These are phyloP conservation scores for Salix brachista DNA, from an alignment of 345 rosid genomes.

Conservation along the genomic window DNA sequence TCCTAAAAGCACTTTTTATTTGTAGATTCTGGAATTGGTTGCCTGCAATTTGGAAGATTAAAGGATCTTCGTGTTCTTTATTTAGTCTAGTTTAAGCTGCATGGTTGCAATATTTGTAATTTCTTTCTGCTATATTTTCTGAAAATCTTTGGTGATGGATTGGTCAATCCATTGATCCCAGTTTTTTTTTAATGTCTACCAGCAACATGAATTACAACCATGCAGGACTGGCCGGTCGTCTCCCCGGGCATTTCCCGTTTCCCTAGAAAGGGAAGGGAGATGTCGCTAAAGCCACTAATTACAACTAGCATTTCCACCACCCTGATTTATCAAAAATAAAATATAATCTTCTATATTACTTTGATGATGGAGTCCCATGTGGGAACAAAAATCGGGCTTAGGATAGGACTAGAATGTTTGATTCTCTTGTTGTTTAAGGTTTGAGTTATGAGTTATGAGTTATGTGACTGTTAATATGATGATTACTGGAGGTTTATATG, in stretches of 20 bases:
- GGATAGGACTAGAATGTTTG: too few species aligned
- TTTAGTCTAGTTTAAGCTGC: neutral
- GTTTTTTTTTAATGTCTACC: neutral
- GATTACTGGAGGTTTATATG: too few species aligned
- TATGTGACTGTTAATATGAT: too few species aligned
- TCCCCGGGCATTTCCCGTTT: too few species aligned
- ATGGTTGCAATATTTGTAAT: neutral
- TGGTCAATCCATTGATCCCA: neutral
- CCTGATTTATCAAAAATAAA: neutral
- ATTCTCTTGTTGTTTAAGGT: too few species aligned
- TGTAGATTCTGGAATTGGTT: conserved; percentile 5
- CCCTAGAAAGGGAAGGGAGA: too few species aligned
- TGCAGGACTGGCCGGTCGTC: too few species aligned
- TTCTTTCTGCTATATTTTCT: neutral
- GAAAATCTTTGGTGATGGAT: neutral
- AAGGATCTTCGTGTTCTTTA: neutral
- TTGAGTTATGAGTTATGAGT: too few species aligned
- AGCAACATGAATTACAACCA: neutral
- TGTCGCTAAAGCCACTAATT: neutral
- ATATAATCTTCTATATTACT: neutral
- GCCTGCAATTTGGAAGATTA: neutral
- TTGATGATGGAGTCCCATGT: neutral
- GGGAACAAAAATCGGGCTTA: too few species aligned
- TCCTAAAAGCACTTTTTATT: neutral
- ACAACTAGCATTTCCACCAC: neutral